Conservation (phyloP, 192 early-diverging fungal genomes). For the Allomyces macrogynus region DNA sequence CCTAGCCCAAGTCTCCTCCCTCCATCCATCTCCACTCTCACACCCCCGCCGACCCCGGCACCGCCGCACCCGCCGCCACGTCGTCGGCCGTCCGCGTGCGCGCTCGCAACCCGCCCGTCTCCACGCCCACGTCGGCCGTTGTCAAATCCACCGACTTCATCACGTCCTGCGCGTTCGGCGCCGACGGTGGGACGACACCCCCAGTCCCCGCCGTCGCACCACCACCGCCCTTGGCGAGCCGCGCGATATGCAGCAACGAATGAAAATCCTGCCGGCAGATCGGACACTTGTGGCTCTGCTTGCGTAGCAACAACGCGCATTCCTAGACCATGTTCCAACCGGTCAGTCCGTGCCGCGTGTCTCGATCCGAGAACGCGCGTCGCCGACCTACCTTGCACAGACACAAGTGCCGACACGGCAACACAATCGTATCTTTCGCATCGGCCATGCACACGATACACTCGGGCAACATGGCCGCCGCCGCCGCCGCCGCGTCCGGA, state of each 20-base stretch:
- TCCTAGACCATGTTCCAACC: not conserved
- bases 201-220: not conserved
- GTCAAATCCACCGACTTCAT: too few species aligned
- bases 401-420: slow-evolving; percentile 68
- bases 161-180: too few species aligned
- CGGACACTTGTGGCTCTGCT: not conserved
- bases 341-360: too few species aligned
- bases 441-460: slow-evolving; percentile 63
- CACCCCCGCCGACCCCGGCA: too few species aligned
- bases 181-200: too few species aligned
- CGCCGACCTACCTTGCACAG: slow-evolving; percentile 38
- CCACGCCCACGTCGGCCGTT: too few species aligned
- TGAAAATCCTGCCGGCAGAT: not conserved
- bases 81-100: too few species aligned
- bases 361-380: too few species aligned
- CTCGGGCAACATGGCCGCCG: slow-evolving; percentile 16
- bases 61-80: too few species aligned
- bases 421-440: slow-evolving; percentile 43
- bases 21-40: too few species aligned
- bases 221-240: not conserved
- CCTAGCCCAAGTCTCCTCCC: too few species aligned
- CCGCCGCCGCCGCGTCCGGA: slow-evolving; percentile 3
- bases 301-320: not conserved
- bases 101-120: too few species aligned
- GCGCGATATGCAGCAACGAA: not conserved